Evolutionary conservation across 352 stramenopile species (phyloP).

Genomic region (Pythium oligandrum): DNA sequence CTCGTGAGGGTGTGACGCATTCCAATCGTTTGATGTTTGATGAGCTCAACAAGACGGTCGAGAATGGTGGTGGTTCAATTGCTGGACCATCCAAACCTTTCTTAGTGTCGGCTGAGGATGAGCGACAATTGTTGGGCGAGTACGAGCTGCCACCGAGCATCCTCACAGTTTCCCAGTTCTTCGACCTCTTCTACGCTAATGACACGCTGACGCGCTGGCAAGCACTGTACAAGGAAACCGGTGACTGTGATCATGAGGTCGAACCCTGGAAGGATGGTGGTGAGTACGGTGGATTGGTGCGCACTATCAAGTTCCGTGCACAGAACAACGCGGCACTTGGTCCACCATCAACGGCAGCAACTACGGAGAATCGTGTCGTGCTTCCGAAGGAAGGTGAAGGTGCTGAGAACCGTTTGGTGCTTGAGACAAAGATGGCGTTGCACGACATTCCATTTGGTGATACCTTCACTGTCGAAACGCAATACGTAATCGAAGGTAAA

Average conservation of each 20-base stretch:
- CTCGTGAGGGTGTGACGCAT: conserved; percentile 46
- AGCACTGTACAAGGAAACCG: conserved; percentile 46
- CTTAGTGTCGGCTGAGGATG: conserved; percentile 60
- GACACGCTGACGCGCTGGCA: conserved; percentile 46
- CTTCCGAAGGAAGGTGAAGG: conserved; percentile 34
- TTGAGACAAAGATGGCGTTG: conserved; percentile 61
- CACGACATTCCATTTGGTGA: conserved; percentile 81
- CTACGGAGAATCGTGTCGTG: conserved; percentile 44
- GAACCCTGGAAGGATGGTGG: conserved; percentile 52
- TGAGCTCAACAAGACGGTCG: conserved; percentile 48
- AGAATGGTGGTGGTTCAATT: conserved; percentile 2
- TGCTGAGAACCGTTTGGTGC: conserved; percentile 40
- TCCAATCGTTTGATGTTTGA: conserved; percentile 59
- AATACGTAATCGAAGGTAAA: conserved; percentile 40
- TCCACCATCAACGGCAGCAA: conserved; percentile 53
- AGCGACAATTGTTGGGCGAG: conserved; percentile 62
- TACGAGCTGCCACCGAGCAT: conserved; percentile 53
- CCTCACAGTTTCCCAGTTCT: conserved; percentile 53
- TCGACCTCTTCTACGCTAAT: conserved; percentile 69
- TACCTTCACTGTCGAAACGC: conserved; percentile 70
- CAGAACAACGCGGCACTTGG: conserved; percentile 72
- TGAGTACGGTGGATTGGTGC: conserved; percentile 57
- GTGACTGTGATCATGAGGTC: conserved; percentile 57
- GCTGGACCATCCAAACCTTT: conserved; percentile 44
- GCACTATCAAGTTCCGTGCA: conserved; percentile 67